These are phyloP conservation scores for Wickerhamomyces rabaulensis DNA, from an alignment of 805 yeast species.

Conservation along the genomic window DNA sequence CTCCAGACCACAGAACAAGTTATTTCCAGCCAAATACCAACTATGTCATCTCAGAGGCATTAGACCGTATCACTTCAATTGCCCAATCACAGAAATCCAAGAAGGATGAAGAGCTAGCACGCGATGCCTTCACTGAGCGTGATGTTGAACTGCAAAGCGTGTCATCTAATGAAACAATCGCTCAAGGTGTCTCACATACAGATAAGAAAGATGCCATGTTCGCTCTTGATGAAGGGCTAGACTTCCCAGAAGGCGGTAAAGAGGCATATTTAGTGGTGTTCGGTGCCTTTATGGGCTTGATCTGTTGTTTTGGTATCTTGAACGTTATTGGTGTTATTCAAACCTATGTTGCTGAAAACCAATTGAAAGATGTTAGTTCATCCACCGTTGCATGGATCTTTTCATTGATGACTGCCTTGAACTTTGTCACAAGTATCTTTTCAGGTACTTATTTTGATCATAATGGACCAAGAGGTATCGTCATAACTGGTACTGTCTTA, in stretches of 20 bases:
- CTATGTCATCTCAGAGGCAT: not conserved
- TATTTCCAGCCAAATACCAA: not conserved
- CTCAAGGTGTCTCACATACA: slow-evolving; percentile 1
- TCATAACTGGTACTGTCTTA: slow-evolving; percentile 36
- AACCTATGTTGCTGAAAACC: slow-evolving; percentile 52
- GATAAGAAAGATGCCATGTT: slow-evolving; percentile 13
- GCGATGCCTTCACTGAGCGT: not conserved
- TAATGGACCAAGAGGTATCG: slow-evolving; percentile 41
- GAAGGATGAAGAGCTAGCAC: not conserved
- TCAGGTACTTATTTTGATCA: slow-evolving; percentile 56
- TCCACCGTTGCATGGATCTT: slow-evolving; percentile 61
- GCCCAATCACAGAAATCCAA: not conserved
- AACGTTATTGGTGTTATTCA: slow-evolving; percentile 61
- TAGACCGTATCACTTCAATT: not conserved
- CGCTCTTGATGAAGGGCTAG: slow-evolving; percentile 22
- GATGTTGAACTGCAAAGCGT: slow-evolving; percentile 1
- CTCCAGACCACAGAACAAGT: not conserved
- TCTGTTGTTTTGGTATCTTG: slow-evolving; percentile 49
- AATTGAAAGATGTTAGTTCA: slow-evolving; percentile 38
- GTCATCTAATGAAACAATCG: not conserved
- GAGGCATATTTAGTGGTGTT: slow-evolving; percentile 50
- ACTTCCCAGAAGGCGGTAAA: slow-evolving; percentile 56
- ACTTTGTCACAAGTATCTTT: slow-evolving; percentile 43
- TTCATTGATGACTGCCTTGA: slow-evolving; percentile 46
- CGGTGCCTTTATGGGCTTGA: slow-evolving; percentile 54